Conservation (phyloP, 352 stramenopile species). For the Globisporangium carolinianum region DNA sequence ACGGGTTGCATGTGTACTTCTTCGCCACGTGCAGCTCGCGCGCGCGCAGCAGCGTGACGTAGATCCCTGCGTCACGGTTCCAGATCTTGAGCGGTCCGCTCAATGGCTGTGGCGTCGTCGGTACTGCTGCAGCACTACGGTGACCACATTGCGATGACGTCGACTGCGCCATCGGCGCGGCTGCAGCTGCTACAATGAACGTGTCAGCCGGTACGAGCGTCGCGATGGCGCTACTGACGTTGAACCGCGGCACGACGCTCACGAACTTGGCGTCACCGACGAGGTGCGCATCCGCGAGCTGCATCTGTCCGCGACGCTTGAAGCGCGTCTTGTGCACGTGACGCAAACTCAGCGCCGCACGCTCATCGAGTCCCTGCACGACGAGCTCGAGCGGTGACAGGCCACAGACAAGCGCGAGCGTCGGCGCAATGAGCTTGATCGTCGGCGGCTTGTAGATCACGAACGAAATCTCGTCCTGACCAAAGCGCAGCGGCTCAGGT, state of each 20-base stretch:
- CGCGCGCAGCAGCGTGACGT: constrained; percentile 40
- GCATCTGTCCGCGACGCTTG: constrained; percentile 66
- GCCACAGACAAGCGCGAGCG: constrained; percentile 32
- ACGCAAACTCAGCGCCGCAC: constrained; percentile 28
- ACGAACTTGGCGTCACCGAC: constrained; percentile 39
- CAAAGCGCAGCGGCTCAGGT: constrained; percentile 23
- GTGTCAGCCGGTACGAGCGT: constrained; percentile 20
- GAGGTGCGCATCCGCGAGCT: constrained; percentile 43
- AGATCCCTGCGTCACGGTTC: constrained; percentile 39
- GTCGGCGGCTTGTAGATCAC: constrained; percentile 59
- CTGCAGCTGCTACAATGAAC: not conserved
- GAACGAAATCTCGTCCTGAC: constrained; percentile 59
- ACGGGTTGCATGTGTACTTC: constrained; percentile 72
- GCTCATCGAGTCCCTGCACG: constrained; percentile 61
- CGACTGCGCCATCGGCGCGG: not conserved
- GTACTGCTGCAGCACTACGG: not conserved
- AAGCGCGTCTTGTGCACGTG: constrained; percentile 50
- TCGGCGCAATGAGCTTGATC: constrained; percentile 43
- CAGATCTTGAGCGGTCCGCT: constrained; percentile 35
- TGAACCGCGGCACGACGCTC: constrained; percentile 54
- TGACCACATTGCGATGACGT: constrained; percentile 7
- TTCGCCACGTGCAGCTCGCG: constrained; percentile 46
- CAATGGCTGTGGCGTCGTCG: not conserved
- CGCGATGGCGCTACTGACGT: constrained; percentile 35
- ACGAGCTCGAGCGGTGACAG: constrained; percentile 43